A percentile compares a stretch with the other conserved stretches of the same genome.
These are phyloP conservation scores for Leccinum sublutescens DNA, from an alignment of 768 basidiomycete genomes.

Conservation along the genomic window DNA sequence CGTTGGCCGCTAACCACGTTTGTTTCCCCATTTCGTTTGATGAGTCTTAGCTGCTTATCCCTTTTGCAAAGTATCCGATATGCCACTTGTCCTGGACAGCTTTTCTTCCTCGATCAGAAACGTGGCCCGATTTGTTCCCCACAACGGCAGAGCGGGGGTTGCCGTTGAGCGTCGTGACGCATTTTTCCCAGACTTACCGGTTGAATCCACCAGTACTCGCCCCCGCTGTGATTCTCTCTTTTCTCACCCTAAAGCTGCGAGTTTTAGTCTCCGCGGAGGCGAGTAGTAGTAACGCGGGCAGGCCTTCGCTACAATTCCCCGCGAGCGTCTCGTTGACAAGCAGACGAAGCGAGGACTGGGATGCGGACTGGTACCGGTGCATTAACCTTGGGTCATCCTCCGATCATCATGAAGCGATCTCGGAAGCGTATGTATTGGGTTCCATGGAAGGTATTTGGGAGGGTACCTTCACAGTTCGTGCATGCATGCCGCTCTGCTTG, in stretches of 20 bases:
- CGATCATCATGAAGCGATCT: constrained; percentile 34
- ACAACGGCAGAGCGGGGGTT: constrained; percentile 15
- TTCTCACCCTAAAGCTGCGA: constrained; percentile 50
- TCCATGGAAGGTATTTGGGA: constrained; percentile 81
- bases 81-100: constrained; percentile 57
- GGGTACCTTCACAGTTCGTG: constrained; percentile 68
- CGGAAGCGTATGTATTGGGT: constrained; percentile 56
- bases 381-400: constrained; percentile 34
- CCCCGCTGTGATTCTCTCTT: constrained; percentile 69
- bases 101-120: constrained; percentile 41
- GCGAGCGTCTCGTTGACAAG: constrained; percentile 7
- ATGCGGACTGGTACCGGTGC: constrained; percentile 67
- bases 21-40: constrained; percentile 28
- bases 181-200: constrained; percentile 46
- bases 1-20: constrained; percentile 65
- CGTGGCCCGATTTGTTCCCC: constrained; percentile 57
- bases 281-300: not conserved
- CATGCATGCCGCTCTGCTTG: not conserved
- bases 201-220: constrained; percentile 62
- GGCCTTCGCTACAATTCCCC: constrained; percentile 14
- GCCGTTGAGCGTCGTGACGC: constrained; percentile 26
- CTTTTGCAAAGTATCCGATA: constrained; percentile 54
- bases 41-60: constrained; percentile 4
- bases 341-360: constrained; percentile 55
- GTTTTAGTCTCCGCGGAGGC: constrained; percentile 8